Base-by-base conservation (phyloP, 805 yeast genomes). In the Candida coquimbonensis region DNA sequence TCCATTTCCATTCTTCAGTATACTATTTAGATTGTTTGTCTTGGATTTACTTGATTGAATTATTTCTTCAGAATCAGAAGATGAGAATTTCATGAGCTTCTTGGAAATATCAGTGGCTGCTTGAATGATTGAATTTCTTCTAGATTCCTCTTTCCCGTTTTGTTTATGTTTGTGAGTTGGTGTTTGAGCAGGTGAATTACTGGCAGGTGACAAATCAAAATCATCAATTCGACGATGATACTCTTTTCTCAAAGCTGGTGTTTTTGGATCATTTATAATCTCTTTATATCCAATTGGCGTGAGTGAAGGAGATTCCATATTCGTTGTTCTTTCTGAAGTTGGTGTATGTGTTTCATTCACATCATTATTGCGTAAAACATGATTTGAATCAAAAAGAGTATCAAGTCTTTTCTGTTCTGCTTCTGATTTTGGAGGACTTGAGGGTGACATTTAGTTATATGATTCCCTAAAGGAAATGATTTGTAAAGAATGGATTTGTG, bases 251-350 rank as follows among this genome's bases (percentile, higher is more conserved):
- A 44, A 38, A 11, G 36, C 26, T 0, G 62, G 62, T 1, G 62
- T 58, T 37, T 55, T 51, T n/a, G 62, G 62, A 32, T 58, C 52
- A 38, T 53, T 53, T 9, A 42, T 52, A 24, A 58, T 53, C 12
- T 54, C 48, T 1, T 41, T 12, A 27, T 49, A 51, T 8, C 52
- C 46, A 9, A 58, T 41, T 4, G 53, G 56, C 7, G 59, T 50
- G 3, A 58, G 38, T 2, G 41, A 41, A 24, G 36, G 27, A 27
- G 40, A 8, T 5, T 29, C 31, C 5, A 29, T 7, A 29, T 29
- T 14, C 6, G 13, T 29, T 29, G 31, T 11, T 13, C 13, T 29
- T 29, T 29, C 31, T 29, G 31, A 11, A 11, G 7, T 29, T 29
- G 31, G 14, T 3, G 29, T 27, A 11, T 27, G 29, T 9, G 14